These are phyloP conservation scores for Coniophora puteana DNA, from an alignment of 1,284 basidiomycete species.

Conservation along the genomic window DNA sequence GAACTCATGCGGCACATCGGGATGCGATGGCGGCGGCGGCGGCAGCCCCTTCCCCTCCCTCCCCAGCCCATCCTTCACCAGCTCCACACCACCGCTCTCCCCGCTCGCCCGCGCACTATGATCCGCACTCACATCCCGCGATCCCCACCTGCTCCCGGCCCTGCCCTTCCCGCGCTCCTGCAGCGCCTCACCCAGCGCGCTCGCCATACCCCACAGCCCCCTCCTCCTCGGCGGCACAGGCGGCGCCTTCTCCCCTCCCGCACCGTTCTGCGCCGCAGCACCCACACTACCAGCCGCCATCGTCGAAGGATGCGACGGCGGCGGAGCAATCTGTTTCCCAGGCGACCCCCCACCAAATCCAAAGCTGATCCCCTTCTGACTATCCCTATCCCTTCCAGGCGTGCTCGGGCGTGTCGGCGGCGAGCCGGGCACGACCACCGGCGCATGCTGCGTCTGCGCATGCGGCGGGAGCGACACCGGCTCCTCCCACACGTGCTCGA, in stretches of 20 bases:
- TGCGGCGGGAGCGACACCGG: slow-evolving; percentile 42
- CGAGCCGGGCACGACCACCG: slow-evolving; percentile 10
- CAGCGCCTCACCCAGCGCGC: slow-evolving; percentile 49
- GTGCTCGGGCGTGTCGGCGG: slow-evolving; percentile 13
- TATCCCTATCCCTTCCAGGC: too few relatives aligned
- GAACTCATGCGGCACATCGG: slow-evolving; percentile 23
- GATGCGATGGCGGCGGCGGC: slow-evolving; percentile 38
- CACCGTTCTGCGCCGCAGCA: too few relatives aligned
- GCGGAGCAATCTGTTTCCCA: not conserved
- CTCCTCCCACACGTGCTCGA: slow-evolving; percentile 87
- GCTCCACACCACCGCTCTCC: slow-evolving; percentile 35
- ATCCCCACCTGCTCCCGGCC: slow-evolving; percentile 41
- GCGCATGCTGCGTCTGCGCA: slow-evolving; percentile 12
- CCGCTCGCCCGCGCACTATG: not conserved
- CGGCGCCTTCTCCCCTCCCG: slow-evolving; percentile 30
- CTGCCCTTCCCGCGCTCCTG: too few relatives aligned
- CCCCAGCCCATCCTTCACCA: slow-evolving; percentile 29
- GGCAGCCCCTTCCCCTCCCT: slow-evolving; percentile 22
- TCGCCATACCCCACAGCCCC: slow-evolving; percentile 56
- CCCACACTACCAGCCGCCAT: too few relatives aligned
- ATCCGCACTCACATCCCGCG: slow-evolving; percentile 17
- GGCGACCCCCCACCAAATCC: not conserved
- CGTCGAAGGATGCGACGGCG: slow-evolving; percentile 5
- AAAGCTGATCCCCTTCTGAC: too few relatives aligned
- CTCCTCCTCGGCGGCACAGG: slow-evolving; percentile 49